Base-by-base conservation (phyloP, 352 stramenopile species). In the Phytophthora sp. region DNA sequence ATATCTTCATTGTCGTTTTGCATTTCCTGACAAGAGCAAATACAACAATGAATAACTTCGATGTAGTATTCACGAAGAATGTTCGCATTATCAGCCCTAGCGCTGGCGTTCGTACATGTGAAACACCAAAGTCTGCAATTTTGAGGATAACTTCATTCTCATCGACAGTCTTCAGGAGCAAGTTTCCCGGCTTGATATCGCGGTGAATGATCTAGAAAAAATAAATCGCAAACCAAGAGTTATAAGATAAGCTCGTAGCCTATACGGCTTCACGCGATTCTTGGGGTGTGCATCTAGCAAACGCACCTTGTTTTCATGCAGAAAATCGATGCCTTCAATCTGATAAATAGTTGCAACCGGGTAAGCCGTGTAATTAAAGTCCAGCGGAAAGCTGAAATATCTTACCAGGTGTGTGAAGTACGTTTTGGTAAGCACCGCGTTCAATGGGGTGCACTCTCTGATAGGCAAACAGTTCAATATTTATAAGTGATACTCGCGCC, bases 241-340 rank as follows among this genome's bases (percentile, higher is more conserved):
- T n/a, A n/a, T n/a, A n/a, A n/a, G n/a, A n/a, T n/a, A n/a, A n/a
- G n/a, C n/a, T n/a, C n/a, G n/a, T n/a, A n/a, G n/a, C n/a, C n/a
- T n/a, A n/a, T n/a, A n/a, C n/a, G n/a, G n/a, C n/a, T n/a, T n/a
- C n/a, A n/a, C n/a, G n/a, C n/a, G n/a, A n/a, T n/a, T n/a, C n/a
- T n/a, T n/a, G n/a, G n/a, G n/a, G n/a, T n/a, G n/a, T n/a, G n/a
- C n/a, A n/a, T n/a, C n/a, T n/a, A 30, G 23, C 42, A 55, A 49
- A 5, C 29, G 1, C 26, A 89, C 82, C 57, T 93, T 94, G 60
- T 94, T 92, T 36, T 91, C 83, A 24, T 94, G 86, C 7, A 93
- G 56, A 51, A 92, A 94, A 35, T 94, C 86, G 20, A 94, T 84
- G 23, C 86, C 86, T 68, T 92, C 84, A 56, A 94, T 93, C 85